Percentiles rank a stretch among this genome's conserved stretches.
Conservation (phyloP, 345 rosid genomes). For the Erodium maritimum region DNA sequence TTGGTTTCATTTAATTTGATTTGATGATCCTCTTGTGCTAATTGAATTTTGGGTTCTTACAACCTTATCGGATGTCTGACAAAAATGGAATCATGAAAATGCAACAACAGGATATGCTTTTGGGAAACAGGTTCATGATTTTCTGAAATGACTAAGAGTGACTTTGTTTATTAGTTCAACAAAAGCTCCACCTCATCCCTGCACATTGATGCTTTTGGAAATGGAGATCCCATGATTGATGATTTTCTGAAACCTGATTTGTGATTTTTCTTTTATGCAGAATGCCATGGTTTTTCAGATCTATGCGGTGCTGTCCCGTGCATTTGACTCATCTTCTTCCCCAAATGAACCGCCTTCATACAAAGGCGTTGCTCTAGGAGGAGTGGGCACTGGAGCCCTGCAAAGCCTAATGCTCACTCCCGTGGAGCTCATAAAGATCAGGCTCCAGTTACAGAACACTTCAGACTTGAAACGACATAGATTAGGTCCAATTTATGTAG, state of each 20-base stretch:
- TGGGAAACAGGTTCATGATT: too few species aligned
- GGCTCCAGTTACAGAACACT: constrained; percentile 53
- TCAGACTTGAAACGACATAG: constrained; percentile 1
- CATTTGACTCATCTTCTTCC: constrained; percentile 41
- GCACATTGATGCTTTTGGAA: too few species aligned
- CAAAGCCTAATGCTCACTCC: constrained; percentile 77
- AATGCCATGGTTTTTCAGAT: constrained; percentile 93
- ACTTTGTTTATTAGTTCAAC: neutral
- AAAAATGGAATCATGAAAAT: too few species aligned
- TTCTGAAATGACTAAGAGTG: neutral
- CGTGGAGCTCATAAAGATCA: constrained; percentile 73
- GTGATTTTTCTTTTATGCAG: constrained; percentile 23
- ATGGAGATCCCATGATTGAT: too few species aligned
- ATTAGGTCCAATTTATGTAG: constrained; percentile 46
- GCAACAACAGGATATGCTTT: too few species aligned
- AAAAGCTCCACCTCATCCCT: neutral
- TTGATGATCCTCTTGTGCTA: neutral
- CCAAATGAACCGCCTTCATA: constrained; percentile 61
- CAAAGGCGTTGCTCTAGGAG: constrained; percentile 74
- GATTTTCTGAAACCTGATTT: too few species aligned
- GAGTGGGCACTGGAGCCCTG: constrained; percentile 70
- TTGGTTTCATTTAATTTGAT: neutral
- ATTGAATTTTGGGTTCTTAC: too few species aligned
- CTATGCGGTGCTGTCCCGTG: constrained; percentile 70
- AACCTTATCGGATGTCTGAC: too few species aligned